These are phyloP conservation scores for Peniophora sp. DNA, from an alignment of 1,284 basidiomycete species.

Conservation along the genomic window DNA sequence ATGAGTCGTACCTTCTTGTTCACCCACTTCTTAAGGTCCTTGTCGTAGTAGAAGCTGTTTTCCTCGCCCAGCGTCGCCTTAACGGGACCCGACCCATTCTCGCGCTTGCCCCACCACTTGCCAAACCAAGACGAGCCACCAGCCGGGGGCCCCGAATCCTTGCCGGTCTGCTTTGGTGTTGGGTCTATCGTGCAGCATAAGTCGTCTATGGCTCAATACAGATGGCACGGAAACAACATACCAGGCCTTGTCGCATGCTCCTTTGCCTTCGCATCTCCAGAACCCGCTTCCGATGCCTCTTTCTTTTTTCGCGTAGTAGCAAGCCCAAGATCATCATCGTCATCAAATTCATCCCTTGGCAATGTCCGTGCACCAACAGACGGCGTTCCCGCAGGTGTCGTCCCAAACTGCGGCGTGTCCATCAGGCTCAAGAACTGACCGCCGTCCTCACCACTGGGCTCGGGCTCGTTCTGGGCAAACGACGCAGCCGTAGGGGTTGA, in stretches of 20 bases:
- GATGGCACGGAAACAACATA: constrained; percentile 9
- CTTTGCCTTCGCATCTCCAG: constrained; percentile 8
- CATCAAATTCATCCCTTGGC: constrained; percentile 43
- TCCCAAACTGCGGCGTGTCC: constrained; percentile 49
- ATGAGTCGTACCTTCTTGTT: constrained; percentile 73
- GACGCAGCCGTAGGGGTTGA: constrained; percentile 62
- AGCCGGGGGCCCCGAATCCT: constrained; percentile 30
- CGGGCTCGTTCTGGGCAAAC: constrained; percentile 42
- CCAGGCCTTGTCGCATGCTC: constrained; percentile 19
- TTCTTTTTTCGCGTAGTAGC: constrained; percentile 51
- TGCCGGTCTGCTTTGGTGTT: constrained; percentile 20
- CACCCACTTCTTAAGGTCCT: constrained; percentile 92
- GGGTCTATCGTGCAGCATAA: constrained; percentile 9
- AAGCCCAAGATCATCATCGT: constrained; percentile 86
- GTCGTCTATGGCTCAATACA: neutral
- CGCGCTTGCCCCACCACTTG: constrained; percentile 63
- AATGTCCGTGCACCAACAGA: constrained; percentile 15
- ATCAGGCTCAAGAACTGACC: constrained; percentile 73
- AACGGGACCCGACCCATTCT: constrained; percentile 56
- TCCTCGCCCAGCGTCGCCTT: constrained; percentile 93
- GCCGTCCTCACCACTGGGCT: constrained; percentile 1
- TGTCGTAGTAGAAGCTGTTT: constrained; percentile 89
- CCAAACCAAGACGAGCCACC: constrained; percentile 60
- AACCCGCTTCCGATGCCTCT: constrained; percentile 9
- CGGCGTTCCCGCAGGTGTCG: constrained; percentile 21